Percentiles rank a stretch among this genome's conserved stretches.
Conservation (phyloP, 2,329 filamentous ascomycete species). For the Pseudocercospora musae region DNA sequence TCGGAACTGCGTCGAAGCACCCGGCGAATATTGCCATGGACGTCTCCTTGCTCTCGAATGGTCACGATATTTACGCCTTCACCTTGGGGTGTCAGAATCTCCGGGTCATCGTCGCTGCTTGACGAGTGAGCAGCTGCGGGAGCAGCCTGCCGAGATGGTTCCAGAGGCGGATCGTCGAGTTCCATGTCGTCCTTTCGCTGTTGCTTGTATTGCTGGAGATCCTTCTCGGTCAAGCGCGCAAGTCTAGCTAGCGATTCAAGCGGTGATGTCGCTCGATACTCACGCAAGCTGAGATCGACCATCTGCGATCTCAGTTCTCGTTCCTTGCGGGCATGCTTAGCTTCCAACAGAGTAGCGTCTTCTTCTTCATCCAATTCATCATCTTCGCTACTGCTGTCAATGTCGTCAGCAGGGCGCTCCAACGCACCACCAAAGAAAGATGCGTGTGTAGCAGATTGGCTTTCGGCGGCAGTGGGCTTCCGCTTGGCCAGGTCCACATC, state of each 20-base stretch:
- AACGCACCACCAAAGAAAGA: slow-evolving; percentile 34
- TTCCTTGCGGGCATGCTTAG: slow-evolving; percentile 47
- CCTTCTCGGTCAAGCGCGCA: slow-evolving; percentile 36
- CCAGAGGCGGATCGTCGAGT: slow-evolving; percentile 17
- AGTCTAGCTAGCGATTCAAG: slow-evolving; percentile 44
- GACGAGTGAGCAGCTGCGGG: slow-evolving; percentile 27
- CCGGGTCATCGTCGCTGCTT: slow-evolving; percentile 31
- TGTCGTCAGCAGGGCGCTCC: slow-evolving; percentile 26
- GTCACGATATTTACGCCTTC: slow-evolving; percentile 27
- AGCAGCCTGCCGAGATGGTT: neutral
- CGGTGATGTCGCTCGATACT: slow-evolving; percentile 44
- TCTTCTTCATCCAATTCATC: slow-evolving; percentile 49
- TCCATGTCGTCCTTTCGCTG: slow-evolving; percentile 29
- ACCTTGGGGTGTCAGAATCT: slow-evolving; percentile 34
- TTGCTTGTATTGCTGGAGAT: slow-evolving; percentile 28
- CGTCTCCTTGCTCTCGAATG: slow-evolving; percentile 27
- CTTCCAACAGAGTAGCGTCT: slow-evolving; percentile 46
- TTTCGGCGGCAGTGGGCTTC: slow-evolving; percentile 16
- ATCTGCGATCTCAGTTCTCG: slow-evolving; percentile 43
- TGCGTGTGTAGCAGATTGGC: slow-evolving; percentile 29
- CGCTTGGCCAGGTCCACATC: slow-evolving; percentile 20
- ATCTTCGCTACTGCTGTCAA: slow-evolving; percentile 41
- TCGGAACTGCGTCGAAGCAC: slow-evolving; percentile 40
- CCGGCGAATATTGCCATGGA: slow-evolving; percentile 11
- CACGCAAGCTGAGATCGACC: slow-evolving; percentile 41